These are phyloP conservation scores for Rhizophagus prolifer DNA, from an alignment of 192 early-diverging fungal genomes.

Conservation along the genomic window DNA sequence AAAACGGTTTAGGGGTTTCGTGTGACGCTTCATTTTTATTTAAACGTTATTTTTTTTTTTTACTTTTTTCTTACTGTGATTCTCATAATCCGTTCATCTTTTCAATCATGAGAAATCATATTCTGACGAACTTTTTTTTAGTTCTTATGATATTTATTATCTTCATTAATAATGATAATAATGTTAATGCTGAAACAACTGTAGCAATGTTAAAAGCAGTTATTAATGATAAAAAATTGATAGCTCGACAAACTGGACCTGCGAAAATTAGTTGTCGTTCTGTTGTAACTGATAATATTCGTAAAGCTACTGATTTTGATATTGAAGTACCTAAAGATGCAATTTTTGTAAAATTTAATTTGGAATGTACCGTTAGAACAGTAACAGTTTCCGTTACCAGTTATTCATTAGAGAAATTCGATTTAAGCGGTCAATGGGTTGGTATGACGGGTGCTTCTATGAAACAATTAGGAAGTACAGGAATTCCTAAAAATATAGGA, in stretches of 20 bases:
- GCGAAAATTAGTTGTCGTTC: not conserved
- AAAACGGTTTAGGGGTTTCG: too few relatives aligned
- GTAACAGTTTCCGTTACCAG: not conserved
- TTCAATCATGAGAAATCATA: not conserved
- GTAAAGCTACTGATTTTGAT: not conserved
- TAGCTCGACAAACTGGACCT: not conserved
- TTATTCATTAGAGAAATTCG: not conserved
- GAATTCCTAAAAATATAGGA: not conserved
- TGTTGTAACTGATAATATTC: not conserved
- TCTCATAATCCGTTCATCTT: too few relatives aligned
- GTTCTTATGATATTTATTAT: not conserved
- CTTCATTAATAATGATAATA: not conserved
- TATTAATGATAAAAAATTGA: not conserved
- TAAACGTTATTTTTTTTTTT: too few relatives aligned
- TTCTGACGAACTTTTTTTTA: not conserved
- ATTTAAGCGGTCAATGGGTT: not conserved
- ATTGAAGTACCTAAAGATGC: not conserved
- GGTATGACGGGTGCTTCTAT: not conserved
- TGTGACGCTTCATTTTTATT: too few relatives aligned
- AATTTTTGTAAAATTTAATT: not conserved
- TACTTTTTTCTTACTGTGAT: too few relatives aligned
- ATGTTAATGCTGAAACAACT: not conserved
- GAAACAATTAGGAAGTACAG: not conserved
- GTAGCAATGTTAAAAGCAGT: not conserved
- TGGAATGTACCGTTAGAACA: not conserved